Conservation (phyloP, 768 basidiomycete genomes). For the Clitopilus hobsonii region DNA sequence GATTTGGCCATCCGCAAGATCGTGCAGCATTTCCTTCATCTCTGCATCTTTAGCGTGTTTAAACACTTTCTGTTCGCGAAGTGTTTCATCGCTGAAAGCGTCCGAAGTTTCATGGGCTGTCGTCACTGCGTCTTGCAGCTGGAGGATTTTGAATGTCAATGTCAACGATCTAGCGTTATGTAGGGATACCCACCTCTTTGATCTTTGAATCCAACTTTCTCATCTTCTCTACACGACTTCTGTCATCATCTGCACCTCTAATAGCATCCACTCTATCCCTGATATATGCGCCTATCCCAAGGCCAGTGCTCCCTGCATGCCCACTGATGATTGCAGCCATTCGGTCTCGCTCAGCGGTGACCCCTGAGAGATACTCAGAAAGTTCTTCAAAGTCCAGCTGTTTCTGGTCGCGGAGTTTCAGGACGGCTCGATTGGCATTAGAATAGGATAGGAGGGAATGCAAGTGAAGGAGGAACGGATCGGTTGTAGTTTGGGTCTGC, state of each 20-base stretch:
- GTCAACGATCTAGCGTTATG: too few species aligned
- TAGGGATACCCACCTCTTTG: conserved; percentile 80
- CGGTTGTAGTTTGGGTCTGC: conserved; percentile 86
- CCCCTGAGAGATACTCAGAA: conserved; percentile 89
- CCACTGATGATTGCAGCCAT: conserved; percentile 85
- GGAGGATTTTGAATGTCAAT: conserved; percentile 1
- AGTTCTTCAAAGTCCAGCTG: conserved; percentile 98
- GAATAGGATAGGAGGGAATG: conserved; percentile 94
- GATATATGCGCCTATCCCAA: conserved; percentile 85
- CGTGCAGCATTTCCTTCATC: conserved; percentile 93
- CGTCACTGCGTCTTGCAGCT: conserved; percentile 96
- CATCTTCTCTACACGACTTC: conserved; percentile 91
- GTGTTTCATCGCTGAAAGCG: conserved; percentile 92
- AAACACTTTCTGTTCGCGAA: conserved; percentile 88
- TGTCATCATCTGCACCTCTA: conserved; percentile 89
- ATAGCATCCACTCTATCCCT: conserved; percentile 91
- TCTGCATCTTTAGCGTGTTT: conserved; percentile 88
- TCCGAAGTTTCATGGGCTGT: conserved; percentile 94
- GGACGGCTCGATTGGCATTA: conserved; percentile 86
- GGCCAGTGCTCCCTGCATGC: conserved; percentile 79
- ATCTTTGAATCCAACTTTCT: conserved; percentile 89
- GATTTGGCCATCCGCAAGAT: conserved; percentile 91
- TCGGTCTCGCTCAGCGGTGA: conserved; percentile 89
- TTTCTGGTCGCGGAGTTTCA: conserved; percentile 96
- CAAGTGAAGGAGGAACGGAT: conserved; percentile 86